A percentile compares a stretch with the other conserved stretches of the same genome.
Conservation (phyloP, 257 asterid genomes). For the Paraleonurus japonicus region DNA sequence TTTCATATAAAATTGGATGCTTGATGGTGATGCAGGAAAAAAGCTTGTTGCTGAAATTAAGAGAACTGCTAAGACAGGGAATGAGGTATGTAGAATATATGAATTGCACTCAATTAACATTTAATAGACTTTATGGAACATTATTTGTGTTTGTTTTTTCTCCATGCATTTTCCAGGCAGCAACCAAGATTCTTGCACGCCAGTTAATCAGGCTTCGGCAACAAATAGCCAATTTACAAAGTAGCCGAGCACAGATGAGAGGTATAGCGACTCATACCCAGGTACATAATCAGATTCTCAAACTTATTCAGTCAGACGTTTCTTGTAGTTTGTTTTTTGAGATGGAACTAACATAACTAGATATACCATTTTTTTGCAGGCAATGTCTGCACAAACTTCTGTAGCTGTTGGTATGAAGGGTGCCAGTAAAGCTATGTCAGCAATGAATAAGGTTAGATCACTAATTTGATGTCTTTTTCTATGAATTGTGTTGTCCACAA, state of each 20-base stretch:
- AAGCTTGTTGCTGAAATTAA: slow-evolving; percentile 91
- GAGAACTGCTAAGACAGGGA: slow-evolving; percentile 95
- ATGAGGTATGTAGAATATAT: slow-evolving; percentile 54
- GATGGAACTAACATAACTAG: background rate
- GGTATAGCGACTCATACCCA: slow-evolving; percentile 92
- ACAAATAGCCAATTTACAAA: slow-evolving; percentile 87
- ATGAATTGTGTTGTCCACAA: background rate
- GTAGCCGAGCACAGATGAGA: slow-evolving; percentile 96
- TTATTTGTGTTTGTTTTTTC: background rate
- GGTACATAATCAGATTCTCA: slow-evolving; percentile 40
- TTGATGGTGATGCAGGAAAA: slow-evolving; percentile 64
- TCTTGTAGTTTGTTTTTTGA: background rate
- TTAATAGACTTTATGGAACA: background rate
- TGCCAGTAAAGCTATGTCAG: slow-evolving; percentile 90
- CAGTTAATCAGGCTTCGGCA: slow-evolving; percentile 87
- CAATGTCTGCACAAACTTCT: slow-evolving; percentile 88
- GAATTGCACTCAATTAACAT: background rate
- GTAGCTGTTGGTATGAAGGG: slow-evolving; percentile 94
- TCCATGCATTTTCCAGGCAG: slow-evolving; percentile 49
- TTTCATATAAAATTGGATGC: background rate
- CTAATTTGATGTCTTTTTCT: background rate
- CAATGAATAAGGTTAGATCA: slow-evolving; percentile 78
- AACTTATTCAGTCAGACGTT: background rate
- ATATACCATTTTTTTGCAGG: slow-evolving; percentile 48
- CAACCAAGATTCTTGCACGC: slow-evolving; percentile 88